Conservation (phyloP, 2,329 filamentous ascomycete species). For the Paracoccidioides lutzii region DNA sequence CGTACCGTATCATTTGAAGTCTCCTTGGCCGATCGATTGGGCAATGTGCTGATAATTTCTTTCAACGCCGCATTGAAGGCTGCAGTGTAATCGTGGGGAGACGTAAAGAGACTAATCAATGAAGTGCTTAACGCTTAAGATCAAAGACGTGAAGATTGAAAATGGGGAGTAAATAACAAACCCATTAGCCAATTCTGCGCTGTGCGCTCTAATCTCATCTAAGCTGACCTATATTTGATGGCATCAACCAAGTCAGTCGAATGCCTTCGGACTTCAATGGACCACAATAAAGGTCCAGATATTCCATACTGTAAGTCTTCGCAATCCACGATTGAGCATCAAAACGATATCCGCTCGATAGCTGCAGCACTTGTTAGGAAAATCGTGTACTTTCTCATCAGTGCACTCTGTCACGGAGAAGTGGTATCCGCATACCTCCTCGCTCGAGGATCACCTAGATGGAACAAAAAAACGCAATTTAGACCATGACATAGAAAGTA, state of each 20-base stretch:
- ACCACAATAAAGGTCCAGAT: neutral
- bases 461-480: constrained; percentile 5
- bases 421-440: constrained; percentile 33
- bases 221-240: constrained; percentile 50
- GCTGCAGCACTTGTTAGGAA: constrained; percentile 47
- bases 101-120: constrained; percentile 48
- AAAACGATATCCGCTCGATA: constrained; percentile 82
- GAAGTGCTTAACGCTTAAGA: constrained; percentile 8
- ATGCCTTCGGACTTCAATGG: neutral
- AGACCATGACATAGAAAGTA: constrained; percentile 4
- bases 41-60: constrained; percentile 69
- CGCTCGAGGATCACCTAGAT: constrained; percentile 42
- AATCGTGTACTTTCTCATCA: neutral
- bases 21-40: constrained; percentile 62
- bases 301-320: constrained; percentile 41
- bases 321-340: constrained; percentile 51
- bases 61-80: constrained; percentile 88
- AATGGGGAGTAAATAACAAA: constrained; percentile 15
- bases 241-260: neutral
- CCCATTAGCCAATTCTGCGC: constrained; percentile 63
- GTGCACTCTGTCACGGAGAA: neutral
- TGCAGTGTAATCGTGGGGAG: constrained; percentile 76
- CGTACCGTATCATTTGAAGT: constrained; percentile 58
- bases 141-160: neutral
- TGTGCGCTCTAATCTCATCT: constrained; percentile 85